These are phyloP conservation scores for Pneumocystis murina DNA, from an alignment of 1,139 yeast species.

Conservation along the genomic window DNA sequence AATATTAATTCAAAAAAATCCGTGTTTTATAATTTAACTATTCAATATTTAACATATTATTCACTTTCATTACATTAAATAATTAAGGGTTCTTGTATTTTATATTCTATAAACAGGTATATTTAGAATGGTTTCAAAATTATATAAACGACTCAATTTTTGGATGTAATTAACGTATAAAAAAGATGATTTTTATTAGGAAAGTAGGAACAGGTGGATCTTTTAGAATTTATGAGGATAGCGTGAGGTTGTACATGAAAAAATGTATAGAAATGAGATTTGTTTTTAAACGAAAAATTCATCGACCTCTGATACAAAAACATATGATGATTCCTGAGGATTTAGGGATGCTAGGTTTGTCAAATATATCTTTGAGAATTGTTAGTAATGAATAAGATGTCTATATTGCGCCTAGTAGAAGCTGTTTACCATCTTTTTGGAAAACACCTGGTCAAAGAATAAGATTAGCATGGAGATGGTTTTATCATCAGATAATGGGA, in stretches of 20 bases:
- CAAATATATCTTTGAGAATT: conserved; percentile 1
- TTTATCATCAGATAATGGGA: background rate
- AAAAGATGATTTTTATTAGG: background rate
- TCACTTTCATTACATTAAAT: background rate
- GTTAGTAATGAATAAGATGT: conserved; percentile 8
- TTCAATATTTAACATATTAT: background rate
- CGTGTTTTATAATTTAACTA: background rate
- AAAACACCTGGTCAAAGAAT: conserved; percentile 5
- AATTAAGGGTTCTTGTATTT: no score
- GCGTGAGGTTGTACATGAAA: background rate
- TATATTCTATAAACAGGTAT: no score
- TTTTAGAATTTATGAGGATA: background rate
- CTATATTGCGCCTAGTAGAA: conserved; percentile 13
- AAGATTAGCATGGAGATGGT: background rate
- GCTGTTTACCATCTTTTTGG: conserved; percentile 6
- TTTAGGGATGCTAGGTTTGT: background rate
- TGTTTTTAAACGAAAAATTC: background rate
- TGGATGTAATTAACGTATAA: no score
- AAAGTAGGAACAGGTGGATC: background rate
- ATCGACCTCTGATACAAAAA: background rate
- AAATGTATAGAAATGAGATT: no score
- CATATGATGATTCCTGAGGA: conserved; percentile 6
- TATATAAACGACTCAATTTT: no score
- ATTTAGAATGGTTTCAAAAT: no score
- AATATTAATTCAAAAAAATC: background rate